Percentiles rank a stretch among this genome's conserved stretches.
Evolutionary conservation across 306 rosid genomes (phyloP).

Genomic region (Vigna unguiculata): DNA sequence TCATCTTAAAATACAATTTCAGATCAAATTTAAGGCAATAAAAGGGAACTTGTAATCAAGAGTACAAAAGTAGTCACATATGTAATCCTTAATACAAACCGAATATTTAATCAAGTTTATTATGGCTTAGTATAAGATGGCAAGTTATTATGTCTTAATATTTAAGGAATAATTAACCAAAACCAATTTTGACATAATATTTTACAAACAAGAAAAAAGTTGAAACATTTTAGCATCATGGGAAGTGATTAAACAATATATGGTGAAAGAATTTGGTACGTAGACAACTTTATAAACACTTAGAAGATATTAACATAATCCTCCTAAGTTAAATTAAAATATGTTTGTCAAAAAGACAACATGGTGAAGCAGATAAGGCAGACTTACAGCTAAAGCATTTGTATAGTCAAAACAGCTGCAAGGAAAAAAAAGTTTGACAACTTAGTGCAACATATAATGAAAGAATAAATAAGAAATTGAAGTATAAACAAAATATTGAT

Average conservation of each 20-base stretch:
- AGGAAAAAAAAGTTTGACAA: conserved; percentile 27
- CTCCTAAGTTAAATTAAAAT: background rate
- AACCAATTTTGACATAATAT: conserved; percentile 16
- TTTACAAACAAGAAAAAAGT: conserved; percentile 11
- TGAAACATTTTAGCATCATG: background rate
- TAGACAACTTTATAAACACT: conserved; percentile 12
- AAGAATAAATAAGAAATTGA: conserved; percentile 10
- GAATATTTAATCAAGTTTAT: background rate
- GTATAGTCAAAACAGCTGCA: conserved; percentile 97
- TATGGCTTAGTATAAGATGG: background rate
- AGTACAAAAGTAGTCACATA: background rate
- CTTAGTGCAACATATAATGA: conserved; percentile 43
- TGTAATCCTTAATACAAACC: background rate
- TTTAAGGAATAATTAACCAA: conserved; percentile 18
- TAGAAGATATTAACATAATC: conserved; percentile 26
- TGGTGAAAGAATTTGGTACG: background rate
- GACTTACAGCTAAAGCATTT: conserved; percentile 91
- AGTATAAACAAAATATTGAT: background rate
- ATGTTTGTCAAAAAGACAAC: conserved; percentile 26
- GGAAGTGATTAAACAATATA: conserved; percentile 23
- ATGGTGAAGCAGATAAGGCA: conserved; percentile 23
- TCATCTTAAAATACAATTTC: background rate
- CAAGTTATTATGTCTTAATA: background rate
- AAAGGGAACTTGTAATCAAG: background rate
- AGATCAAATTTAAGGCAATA: background rate